Conservation (phyloP, 108 stramenopile species). For the Nitzschia sp. region DNA sequence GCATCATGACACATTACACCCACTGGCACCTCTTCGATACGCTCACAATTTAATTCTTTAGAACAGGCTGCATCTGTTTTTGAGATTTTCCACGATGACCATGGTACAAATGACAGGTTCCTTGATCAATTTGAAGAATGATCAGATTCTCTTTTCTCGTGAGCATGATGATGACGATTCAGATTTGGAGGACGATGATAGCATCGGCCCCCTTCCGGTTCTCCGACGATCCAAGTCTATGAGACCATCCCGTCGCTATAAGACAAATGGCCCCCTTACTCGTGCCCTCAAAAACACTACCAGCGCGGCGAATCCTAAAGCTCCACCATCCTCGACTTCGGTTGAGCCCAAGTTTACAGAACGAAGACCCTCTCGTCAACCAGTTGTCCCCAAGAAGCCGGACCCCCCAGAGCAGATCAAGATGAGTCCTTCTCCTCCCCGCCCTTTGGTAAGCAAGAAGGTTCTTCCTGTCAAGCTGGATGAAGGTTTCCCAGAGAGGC, state of each 20-base stretch:
- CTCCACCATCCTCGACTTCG: not conserved
- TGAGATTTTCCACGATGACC: no score
- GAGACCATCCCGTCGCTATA: not conserved
- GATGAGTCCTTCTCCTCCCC: no score
- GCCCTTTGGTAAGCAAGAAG: no score
- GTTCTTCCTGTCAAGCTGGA: not conserved
- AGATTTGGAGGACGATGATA: slow-evolving; percentile 1
- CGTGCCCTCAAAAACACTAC: not conserved
- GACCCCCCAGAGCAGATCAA: slow-evolving; percentile 19
- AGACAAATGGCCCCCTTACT: not conserved
- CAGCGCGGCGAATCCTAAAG: not conserved
- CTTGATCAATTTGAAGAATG: no score
- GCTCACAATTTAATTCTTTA: no score
- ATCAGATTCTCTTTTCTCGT: no score
- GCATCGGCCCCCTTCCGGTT: slow-evolving; percentile 14
- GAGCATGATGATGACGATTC: not conserved
- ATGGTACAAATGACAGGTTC: no score
- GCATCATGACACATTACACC: no score
- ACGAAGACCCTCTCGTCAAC: not conserved
- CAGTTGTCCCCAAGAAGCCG: not conserved
- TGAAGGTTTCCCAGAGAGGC: not conserved
- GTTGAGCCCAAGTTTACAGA: not conserved
- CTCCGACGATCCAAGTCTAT: not conserved
- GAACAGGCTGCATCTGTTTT: no score
- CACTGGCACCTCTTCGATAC: no score